Base-by-base conservation (phyloP, 164 flowering plant genomes). In the Pachysandra terminalis region DNA sequence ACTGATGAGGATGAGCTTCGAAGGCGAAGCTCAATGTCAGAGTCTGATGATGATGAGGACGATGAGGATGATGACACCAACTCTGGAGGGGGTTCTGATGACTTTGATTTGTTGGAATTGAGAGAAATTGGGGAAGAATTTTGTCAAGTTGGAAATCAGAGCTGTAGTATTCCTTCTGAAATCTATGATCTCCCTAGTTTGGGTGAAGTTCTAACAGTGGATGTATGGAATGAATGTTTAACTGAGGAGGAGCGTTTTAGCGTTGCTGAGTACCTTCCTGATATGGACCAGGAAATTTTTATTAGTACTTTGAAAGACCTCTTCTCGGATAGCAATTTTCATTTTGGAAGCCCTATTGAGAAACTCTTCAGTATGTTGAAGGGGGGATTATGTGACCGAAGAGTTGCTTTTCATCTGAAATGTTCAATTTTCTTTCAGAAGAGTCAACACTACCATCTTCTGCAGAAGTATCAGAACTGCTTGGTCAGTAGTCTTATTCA, bases 371-470 rank as follows among this genome's bases (percentile, higher is more conserved):
- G 84, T 71, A 83, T 84, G 89, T 71, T 96, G 79, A 93, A 93
- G 72, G 98, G 98, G 41, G 99, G 99, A 16, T 71, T 87, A 45
- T 93, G 95, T 76, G 96, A 93, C 73, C 99, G 98, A 0, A 83
- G 98, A 75, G 96, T 91, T 64, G 84, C 93, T 24, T 83, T 88
- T 45, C 91, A 90, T 66, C 83, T 84, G 24, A 91, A 87, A 72
- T 96, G 90, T 56, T 76, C 82, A 82, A 81, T 71, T 75, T 88
- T 81, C 68, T 85, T 93, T 63, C 89, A 87, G 77, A 85, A 77
- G 84, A 75, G 82, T 37, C 70, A 82, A 58, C 95, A 90, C 71
- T 90, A 88, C 66, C 89, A 96, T 74, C 62, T 72, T 21, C 66
- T 96, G 78, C 79, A 80, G 72, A 88, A 82, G 78, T 80, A 96